Percentiles rank a stretch among this genome's conserved stretches.
Evolutionary conservation across 345 rosid species (phyloP).

Genomic region (Eucalyptus tenuipes): DNA sequence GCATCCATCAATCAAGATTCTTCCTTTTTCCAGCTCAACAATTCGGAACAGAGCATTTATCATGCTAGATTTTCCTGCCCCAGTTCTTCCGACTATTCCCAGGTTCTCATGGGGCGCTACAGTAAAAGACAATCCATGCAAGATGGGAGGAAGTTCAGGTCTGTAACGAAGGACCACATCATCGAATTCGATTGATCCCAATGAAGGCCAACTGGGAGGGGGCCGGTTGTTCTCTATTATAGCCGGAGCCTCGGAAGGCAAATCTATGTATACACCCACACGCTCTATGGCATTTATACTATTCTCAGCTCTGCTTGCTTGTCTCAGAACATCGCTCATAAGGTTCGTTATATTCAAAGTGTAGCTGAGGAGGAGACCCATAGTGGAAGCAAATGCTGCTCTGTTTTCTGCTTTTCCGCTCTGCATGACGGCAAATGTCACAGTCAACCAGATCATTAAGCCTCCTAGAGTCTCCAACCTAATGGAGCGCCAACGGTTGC

Average conservation of each 20-base stretch:
- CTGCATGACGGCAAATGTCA: conserved; percentile 41
- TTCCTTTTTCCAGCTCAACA: conserved; percentile 78
- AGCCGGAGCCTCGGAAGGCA: conserved; percentile 76
- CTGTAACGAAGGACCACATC: conserved; percentile 77
- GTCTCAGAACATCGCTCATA: conserved; percentile 72
- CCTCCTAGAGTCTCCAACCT: conserved; percentile 85
- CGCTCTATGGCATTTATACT: conserved; percentile 28
- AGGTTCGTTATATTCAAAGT: conserved; percentile 69
- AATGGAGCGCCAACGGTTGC: conserved; percentile 78
- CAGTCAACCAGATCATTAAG: conserved; percentile 89
- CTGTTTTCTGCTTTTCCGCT: conserved; percentile 24
- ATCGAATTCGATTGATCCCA: conserved; percentile 63
- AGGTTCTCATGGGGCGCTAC: background rate
- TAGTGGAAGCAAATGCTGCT: conserved; percentile 64
- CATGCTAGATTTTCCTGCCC: background rate
- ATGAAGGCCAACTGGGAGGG: conserved; percentile 75
- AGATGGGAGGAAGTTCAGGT: conserved; percentile 81
- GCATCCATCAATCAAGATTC: conserved; percentile 55
- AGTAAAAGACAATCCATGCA: background rate
- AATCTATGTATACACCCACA: conserved; percentile 72
- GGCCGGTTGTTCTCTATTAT: conserved; percentile 56
- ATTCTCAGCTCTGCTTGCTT: conserved; percentile 90
- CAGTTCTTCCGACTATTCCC: background rate
- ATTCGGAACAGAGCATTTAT: conserved; percentile 20
- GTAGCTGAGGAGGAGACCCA: conserved; percentile 95